Percentiles rank a stretch among this genome's conserved stretches.
phyloP scores from a whole-genome alignment of 139 green algal genomes.

The Micractinium conductrix region DNA sequence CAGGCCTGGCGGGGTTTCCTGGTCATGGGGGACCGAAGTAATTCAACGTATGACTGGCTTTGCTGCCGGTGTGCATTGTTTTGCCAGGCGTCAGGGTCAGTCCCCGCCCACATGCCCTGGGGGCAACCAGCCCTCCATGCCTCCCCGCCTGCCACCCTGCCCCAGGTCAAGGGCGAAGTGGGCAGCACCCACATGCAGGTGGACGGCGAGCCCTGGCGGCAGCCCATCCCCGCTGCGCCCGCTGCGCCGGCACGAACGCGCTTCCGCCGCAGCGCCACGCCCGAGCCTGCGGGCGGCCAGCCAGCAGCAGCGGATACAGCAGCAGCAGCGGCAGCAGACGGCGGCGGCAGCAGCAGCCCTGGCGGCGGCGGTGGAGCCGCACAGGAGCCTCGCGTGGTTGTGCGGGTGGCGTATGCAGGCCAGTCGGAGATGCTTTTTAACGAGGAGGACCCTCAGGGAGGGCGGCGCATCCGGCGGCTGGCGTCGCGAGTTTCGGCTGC shows the following conservation, averaged over 20 bases:
- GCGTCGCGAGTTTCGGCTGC: too few species aligned
- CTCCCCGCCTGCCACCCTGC: neutral
- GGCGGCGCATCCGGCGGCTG: neutral
- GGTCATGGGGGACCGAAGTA: too few species aligned
- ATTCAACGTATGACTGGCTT: too few species aligned
- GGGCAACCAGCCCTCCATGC: neutral
- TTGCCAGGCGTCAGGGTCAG: too few species aligned
- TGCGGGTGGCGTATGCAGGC: conserved; percentile 38
- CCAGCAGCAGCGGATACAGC: neutral
- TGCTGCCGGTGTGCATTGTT: too few species aligned
- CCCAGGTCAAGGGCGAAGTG: conserved; percentile 19
- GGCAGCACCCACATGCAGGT: conserved; percentile 75
- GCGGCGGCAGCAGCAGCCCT: neutral
- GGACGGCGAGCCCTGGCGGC: conserved; percentile 88
- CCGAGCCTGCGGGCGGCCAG: neutral
- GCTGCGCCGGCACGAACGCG: neutral
- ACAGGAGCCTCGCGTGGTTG: too few species aligned
- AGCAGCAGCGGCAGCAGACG: neutral
- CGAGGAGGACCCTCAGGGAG: conserved; percentile 23
- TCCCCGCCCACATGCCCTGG: neutral
- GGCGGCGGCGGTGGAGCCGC: neutral
- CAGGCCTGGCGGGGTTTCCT: too few species aligned
- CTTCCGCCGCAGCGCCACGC: neutral
- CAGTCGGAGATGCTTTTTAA: conserved; percentile 52
- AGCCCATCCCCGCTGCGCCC: conserved; percentile 63